Base-by-base conservation (phyloP, 306 rosid genomes). In the Fragaria vesca region DNA sequence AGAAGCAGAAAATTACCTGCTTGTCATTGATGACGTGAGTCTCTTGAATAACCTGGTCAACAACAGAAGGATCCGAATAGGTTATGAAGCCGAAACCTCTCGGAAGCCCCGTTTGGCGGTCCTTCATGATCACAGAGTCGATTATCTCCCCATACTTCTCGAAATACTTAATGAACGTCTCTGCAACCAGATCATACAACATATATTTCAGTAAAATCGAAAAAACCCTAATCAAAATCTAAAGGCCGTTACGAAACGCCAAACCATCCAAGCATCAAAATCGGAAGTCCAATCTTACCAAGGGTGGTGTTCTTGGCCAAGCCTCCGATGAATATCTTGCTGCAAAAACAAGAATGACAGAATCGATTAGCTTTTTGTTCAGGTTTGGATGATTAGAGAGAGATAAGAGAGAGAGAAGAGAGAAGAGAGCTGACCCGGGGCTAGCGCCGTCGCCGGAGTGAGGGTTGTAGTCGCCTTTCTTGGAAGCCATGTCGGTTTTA, bases 251-350 rank as follows among this genome's bases (percentile, higher is more conserved):
- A 55, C 28, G 2, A n/a, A 55, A n/a, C 17, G 26, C 28, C 28
- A 55, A 55, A 55, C 0, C 12, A 45, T 45, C 48, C 45, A 42
- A 42, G 45, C 60, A 54, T 54, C 45, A 0, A 45, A 45, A 45
- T 45, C 13, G 21, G 55, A 17, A 48, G 61, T 18, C 17, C 18
- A 54, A n/a, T 70, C 71, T 83, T 74, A 93, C 98, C 91, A 34
- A 78, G 26, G 12, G 87, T 85, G 3, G 94, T 91, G 74, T 91
- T 96, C 78, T 88, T 91, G 4, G 97, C 93, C 82, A 93, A 83
- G 5, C 98, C 96, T 82, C 98, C 98, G 38, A 91, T 88, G 87
- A 93, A 91, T 52, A 93, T 93, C 83, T 91, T 91, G 36, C 97
- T 93, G 89, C 84, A 67, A 38, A 36, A 67, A 36, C 7, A 40